Percentiles rank a stretch among this genome's conserved stretches.
These are phyloP conservation scores for Colletotrichum shisoi DNA, from an alignment of 2,329 filamentous ascomycete species.

Conservation along the genomic window DNA sequence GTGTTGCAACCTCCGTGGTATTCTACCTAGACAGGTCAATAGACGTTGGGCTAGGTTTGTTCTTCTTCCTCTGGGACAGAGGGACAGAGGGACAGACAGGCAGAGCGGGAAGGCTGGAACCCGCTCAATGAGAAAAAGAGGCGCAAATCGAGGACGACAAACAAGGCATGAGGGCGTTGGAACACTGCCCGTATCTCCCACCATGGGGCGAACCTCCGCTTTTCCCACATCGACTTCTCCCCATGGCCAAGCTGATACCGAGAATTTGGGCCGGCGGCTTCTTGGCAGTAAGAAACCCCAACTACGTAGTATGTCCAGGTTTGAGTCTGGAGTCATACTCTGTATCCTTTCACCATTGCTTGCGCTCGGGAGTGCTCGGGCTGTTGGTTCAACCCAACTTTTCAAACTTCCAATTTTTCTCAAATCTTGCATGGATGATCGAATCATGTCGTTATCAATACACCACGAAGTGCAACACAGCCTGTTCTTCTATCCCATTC, in stretches of 20 bases:
- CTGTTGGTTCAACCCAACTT: slow-evolving; percentile 13
- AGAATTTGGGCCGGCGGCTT: slow-evolving; percentile 27
- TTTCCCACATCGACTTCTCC: slow-evolving; percentile 8
- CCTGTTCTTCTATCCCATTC: neutral
- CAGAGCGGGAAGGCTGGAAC: neutral
- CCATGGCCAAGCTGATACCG: slow-evolving; percentile 15
- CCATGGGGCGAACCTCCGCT: neutral
- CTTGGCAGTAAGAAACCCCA: neutral
- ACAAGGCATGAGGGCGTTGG: neutral
- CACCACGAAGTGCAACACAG: neutral
- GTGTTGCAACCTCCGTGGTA: slow-evolving; percentile 11
- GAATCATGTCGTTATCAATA: neutral
- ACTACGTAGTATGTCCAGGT: neutral
- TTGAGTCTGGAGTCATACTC: neutral
- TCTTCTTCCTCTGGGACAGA: slow-evolving; percentile 14
- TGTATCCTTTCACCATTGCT: slow-evolving; percentile 20
- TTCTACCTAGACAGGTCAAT: slow-evolving; percentile 16
- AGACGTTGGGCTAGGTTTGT: slow-evolving; percentile 15
- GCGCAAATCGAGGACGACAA: neutral
- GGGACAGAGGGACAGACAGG: neutral
- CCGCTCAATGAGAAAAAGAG: neutral
- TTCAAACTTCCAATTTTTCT: neutral
- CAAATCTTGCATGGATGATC: neutral
- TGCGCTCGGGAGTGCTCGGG: neutral
- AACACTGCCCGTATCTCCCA: neutral